A percentile compares a stretch with the other conserved stretches of the same genome.
Conservation (phyloP, 2,329 filamentous ascomycete species). For the Alternaria longipes region DNA sequence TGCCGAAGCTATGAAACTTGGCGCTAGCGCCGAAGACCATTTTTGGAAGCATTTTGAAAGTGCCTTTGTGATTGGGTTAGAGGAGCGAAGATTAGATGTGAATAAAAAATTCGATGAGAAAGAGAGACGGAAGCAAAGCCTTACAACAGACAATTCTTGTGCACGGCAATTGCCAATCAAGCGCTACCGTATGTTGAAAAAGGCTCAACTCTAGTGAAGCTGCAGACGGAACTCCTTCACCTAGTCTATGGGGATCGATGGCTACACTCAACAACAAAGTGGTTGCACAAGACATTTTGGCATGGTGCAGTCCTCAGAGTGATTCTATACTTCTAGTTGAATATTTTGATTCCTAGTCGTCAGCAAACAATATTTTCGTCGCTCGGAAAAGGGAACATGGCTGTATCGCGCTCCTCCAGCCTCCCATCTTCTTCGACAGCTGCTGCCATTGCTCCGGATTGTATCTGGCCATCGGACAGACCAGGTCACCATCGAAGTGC, state of each 20-base stretch:
- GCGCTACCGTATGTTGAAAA: no score
- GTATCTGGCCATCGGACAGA: slow-evolving; percentile 19
- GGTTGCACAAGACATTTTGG: no score
- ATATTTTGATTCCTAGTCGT: slow-evolving; percentile 1
- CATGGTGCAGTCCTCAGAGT: background rate
- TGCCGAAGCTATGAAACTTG: background rate
- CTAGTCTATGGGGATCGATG: background rate
- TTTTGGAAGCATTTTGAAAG: slow-evolving; percentile 2
- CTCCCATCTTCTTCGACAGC: slow-evolving; percentile 16
- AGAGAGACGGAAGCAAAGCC: background rate
- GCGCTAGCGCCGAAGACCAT: slow-evolving; percentile 2
- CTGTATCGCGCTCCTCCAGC: background rate
- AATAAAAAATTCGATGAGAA: background rate
- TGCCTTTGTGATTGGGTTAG: background rate
- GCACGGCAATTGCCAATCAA: no score
- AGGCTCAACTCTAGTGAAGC: background rate
- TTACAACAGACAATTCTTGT: no score
- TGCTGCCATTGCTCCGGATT: slow-evolving; percentile 10
- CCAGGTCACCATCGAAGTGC: slow-evolving; percentile 12
- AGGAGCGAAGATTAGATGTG: background rate
- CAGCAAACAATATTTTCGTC: slow-evolving; percentile 14
- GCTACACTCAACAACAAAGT: background rate
- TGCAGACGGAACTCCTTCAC: background rate
- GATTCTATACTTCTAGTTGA: background rate
- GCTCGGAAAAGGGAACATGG: background rate